Base-by-base conservation (phyloP, 176 grass and related monocot species). In the Aegilops longissima region DNA sequence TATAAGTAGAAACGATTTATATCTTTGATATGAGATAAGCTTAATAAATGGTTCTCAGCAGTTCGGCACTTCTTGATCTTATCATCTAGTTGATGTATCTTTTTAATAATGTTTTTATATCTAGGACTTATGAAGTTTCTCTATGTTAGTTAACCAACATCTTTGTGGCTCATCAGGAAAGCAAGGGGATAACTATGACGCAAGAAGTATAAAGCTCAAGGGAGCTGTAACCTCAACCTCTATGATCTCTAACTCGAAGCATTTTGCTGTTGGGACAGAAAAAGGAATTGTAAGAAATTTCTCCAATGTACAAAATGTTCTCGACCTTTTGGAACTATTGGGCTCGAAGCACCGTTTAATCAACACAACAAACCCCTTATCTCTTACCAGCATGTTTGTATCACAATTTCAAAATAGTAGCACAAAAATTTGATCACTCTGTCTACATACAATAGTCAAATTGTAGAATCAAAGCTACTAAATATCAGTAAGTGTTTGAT, bases 241-340 rank as follows among this genome's bases (percentile, higher is more conserved):
- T 74, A 76, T 77, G 25, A 88, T 96, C 86, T 83, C 86, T 65
- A 88, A 91, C 75, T 93, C 67, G 9, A 99, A 93, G 77, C 73
- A 69, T 93, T 66, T 94, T 90, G 90, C 92, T 88, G 90, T 89
- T 82, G 97, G 94, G 70, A 99, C 97, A 14, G 90, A 94, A 76
- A 94, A 96, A 83, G 94, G 97, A 89, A 86, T 93, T 67, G 97
- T 99, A 91, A 96, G 97, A 81, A 77, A 25, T 78, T n/a, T 83
- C 16, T 66, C 64, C 7, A 68, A 54, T 44, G 20, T 65, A 16
- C 63, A 81, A 42, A 51, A 54, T 9, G 20, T 70, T 62, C 9
- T 87, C 5, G 2, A 20, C 4, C 27, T 34, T 64, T 78, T 12
- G 11, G 2, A 58, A 4, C 13, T 78, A 39, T 24, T 83, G 51